phyloP scores from a whole-genome alignment of 2,329 filamentous ascomycete genomes.

The Nigrospora oryzae region DNA sequence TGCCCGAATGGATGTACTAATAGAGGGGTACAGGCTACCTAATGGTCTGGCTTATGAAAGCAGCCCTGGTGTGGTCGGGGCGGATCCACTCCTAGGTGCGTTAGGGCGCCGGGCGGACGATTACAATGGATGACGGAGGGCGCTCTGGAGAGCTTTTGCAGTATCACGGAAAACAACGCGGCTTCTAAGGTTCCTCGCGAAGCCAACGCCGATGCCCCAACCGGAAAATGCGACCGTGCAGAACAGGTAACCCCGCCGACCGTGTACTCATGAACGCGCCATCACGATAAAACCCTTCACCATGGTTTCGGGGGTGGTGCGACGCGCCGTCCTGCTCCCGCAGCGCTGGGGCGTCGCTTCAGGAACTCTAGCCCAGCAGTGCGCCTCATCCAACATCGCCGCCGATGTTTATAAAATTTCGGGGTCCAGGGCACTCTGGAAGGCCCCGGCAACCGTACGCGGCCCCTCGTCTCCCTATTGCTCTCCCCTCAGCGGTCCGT shows the following conservation, averaged over 20 bases:
- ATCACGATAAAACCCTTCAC: conserved; percentile 16
- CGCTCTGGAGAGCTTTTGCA: conserved; percentile 1
- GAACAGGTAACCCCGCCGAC: conserved; percentile 3
- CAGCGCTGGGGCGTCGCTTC: conserved; percentile 23
- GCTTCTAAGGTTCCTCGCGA: background rate
- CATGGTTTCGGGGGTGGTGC: conserved; percentile 42
- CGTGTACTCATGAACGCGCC: conserved; percentile 11
- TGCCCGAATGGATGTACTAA: too few relatives aligned
- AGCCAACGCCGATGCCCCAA: background rate
- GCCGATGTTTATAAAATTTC: conserved; percentile 1
- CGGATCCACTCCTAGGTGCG: too few relatives aligned
- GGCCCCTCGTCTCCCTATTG: too few relatives aligned
- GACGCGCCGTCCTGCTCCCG: conserved; percentile 38
- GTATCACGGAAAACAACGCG: background rate
- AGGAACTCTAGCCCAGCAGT: conserved; percentile 16
- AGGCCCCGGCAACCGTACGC: too few relatives aligned
- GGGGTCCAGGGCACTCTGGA: background rate
- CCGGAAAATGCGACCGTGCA: conserved; percentile 9
- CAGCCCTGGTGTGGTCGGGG: too few relatives aligned
- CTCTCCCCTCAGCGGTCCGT: too few relatives aligned
- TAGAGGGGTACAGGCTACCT: too few relatives aligned
- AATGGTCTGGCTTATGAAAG: too few relatives aligned
- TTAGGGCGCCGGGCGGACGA: background rate
- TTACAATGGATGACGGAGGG: conserved; percentile 1
- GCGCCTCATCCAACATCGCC: conserved; percentile 10